Evolutionary conservation across 768 basidiomycete genomes (phyloP).

Genomic region (Infundibulicybe gibba): DNA sequence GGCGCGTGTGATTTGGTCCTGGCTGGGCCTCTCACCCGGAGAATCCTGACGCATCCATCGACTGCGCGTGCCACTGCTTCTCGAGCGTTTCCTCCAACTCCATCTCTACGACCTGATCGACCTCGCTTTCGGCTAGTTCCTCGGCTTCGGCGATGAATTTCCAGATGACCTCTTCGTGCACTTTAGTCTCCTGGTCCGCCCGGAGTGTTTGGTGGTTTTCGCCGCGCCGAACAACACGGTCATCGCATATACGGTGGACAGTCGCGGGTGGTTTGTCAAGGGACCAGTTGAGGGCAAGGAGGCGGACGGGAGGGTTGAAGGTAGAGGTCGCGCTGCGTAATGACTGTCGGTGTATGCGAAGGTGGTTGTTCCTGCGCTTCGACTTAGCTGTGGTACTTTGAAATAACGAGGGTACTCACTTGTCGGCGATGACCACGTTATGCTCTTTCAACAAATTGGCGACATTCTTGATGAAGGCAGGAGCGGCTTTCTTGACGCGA

Average conservation of each 20-base stretch:
- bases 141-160: constrained; percentile 68
- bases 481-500: constrained; percentile 66
- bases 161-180: constrained; percentile 82
- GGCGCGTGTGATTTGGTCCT: constrained; percentile 55
- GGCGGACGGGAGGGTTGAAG: constrained; percentile 53
- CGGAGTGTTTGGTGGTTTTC: constrained; percentile 82
- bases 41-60: constrained; percentile 47
- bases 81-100: constrained; percentile 50
- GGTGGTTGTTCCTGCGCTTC: constrained; percentile 79
- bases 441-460: constrained; percentile 50
- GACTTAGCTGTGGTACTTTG: neutral
- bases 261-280: constrained; percentile 50
- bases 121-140: constrained; percentile 44
- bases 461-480: constrained; percentile 73
- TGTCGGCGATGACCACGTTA: constrained; percentile 89
- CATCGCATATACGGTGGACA: constrained; percentile 71
- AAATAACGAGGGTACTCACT: constrained; percentile 45
- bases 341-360: constrained; percentile 69
- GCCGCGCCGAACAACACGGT: constrained; percentile 74
- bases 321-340: constrained; percentile 53
- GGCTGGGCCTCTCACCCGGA: constrained; percentile 52
- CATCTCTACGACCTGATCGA: constrained; percentile 71
- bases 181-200: constrained; percentile 42
- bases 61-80: constrained; percentile 55
- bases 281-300: constrained; percentile 82